Evolutionary conservation across 257 asterid species (phyloP).

Genomic region (Solanum gracilifrons): DNA sequence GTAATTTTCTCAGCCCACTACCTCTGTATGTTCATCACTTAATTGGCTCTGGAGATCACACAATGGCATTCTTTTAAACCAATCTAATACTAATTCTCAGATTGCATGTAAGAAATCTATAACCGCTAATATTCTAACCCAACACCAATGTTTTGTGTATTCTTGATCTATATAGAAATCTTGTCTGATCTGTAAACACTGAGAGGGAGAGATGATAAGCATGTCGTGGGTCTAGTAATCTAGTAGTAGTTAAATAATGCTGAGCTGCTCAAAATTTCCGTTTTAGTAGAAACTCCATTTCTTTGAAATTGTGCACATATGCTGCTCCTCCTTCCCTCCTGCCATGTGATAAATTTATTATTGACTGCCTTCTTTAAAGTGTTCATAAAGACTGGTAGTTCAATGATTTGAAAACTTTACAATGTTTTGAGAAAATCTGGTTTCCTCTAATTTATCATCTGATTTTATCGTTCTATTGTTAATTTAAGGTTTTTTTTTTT

Average conservation of each 20-base stretch:
- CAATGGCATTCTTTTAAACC: neutral
- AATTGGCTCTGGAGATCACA: neutral
- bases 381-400: neutral
- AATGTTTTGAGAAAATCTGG: neutral
- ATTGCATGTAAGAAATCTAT: neutral
- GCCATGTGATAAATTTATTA: neutral
- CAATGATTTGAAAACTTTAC: neutral
- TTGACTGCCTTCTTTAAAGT: neutral
- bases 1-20: constrained; percentile 22
- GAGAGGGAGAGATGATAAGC: neutral
- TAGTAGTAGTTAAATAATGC: neutral
- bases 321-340: neutral
- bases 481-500: too few species aligned
- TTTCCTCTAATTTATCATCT: neutral
- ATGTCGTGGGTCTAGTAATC: neutral
- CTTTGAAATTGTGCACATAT: neutral
- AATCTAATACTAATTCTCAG: neutral
- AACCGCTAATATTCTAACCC: neutral
- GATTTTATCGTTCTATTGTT: neutral
- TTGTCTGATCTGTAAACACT: neutral
- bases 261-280: neutral
- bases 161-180: neutral
- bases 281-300: neutral
- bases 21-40: neutral
- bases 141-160: neutral